Evolutionary conservation across 2,329 filamentous ascomycete genomes (phyloP), one percentile per base, ranked within the genome.

Genomic region (Aspergillus proliferans): DNA sequence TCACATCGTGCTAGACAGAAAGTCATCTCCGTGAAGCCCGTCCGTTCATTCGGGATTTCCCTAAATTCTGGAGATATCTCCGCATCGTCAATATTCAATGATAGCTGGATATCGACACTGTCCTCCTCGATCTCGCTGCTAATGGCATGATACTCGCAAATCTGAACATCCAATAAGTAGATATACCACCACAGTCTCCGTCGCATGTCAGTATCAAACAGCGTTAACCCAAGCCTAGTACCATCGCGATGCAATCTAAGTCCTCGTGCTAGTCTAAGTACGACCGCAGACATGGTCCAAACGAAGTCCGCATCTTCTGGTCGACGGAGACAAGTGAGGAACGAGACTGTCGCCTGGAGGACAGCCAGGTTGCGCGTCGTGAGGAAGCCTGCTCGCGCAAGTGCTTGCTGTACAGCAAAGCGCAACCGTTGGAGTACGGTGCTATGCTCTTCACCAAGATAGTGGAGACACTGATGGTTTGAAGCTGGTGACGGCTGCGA

Each of bases 341-440:
- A 86, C 28, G 85, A 68, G 7, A 82, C 71, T 34, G 83, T 77
- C 0, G 82, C 80, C 63, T 86, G 83, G n/a, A 86, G 66, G 7
- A 85, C 75, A 30, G 82, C 69, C 15, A 82, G 69, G 58, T 83
- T 83, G 48, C 82, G 78, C 6, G 79, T 83, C 48, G 76, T 80
- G 1, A 87, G 61, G 46, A 86, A 78, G 52, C 82, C 79, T 6
- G 82, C 82, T 45, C 79, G 74, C 3, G 83, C 79, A 40, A 86
- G 69, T 2, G 80, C 80, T 59, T 86, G 83, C 58, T 86, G 82
- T 2, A 81, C 67, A 1, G 76, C 82, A 58, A 84, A 83, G 8
- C 82, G 77, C 60, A 84, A 86, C 43, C 76, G 76, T 41, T 69
- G 70, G 21, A 83, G 67, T 6, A 78, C 60, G 1, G 67, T 55